Percentiles rank a stretch among this genome's conserved stretches.
Conservation (phyloP, 352 stramenopile species). For the Phytopythium ostracodes region DNA sequence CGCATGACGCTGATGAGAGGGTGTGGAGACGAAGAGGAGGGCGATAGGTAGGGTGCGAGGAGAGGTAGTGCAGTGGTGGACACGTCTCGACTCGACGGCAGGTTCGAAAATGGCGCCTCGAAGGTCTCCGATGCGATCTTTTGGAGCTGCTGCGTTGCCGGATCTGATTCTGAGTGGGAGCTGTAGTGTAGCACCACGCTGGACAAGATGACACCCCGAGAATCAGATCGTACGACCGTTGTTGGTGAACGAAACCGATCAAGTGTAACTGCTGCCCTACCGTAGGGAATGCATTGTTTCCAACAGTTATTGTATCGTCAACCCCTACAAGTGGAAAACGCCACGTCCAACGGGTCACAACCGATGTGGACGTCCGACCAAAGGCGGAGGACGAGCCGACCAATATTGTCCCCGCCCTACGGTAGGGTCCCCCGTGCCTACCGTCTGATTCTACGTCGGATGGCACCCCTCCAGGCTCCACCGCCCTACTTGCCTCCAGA, state of each 20-base stretch:
- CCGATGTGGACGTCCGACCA: too few relatives aligned
- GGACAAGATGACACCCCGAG: not conserved
- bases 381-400: too few relatives aligned
- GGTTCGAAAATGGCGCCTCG: not conserved
- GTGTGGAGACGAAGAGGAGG: not conserved
- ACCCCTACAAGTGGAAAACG: too few relatives aligned
- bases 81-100: not conserved
- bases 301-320: too few relatives aligned
- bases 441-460: too few relatives aligned
- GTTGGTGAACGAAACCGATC: not conserved
- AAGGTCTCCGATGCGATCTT: not conserved
- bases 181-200: not conserved
- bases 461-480: too few relatives aligned
- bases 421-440: too few relatives aligned
- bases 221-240: constrained; percentile 1
- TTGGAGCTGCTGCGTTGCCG: not conserved
- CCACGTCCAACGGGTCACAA: too few relatives aligned
- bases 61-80: not conserved
- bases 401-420: too few relatives aligned
- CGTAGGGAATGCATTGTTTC: too few relatives aligned
- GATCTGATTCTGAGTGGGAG: not conserved
- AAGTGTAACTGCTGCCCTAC: too few relatives aligned
- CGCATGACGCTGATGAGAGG: constrained; percentile 8
- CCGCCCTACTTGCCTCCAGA: not conserved
- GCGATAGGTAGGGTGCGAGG: not conserved